Conservation (phyloP, 2,329 filamentous ascomycete genomes). For the Neurospora crassa region DNA sequence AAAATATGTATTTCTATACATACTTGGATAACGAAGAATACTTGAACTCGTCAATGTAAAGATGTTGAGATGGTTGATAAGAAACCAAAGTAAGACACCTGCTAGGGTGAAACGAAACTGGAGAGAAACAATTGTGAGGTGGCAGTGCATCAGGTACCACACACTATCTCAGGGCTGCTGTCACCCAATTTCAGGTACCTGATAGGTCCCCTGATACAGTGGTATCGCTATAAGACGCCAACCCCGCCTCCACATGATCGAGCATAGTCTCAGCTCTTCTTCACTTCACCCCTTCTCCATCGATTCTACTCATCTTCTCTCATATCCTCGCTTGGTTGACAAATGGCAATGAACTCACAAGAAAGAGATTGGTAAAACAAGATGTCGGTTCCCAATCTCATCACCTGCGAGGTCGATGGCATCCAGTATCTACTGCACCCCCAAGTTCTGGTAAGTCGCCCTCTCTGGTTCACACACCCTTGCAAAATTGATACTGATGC, state of each 20-base stretch:
- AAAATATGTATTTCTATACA: too few relatives aligned
- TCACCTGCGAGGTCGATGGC: constrained; percentile 27
- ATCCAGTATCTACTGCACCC: constrained; percentile 31
- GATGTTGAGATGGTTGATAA: not conserved
- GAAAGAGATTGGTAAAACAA: not conserved
- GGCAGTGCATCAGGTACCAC: not conserved
- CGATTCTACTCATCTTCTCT: not conserved
- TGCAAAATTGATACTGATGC: not conserved
- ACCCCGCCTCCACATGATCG: not conserved
- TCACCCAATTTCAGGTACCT: not conserved
- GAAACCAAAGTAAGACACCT: not conserved
- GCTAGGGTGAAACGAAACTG: not conserved
- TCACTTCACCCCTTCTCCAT: not conserved
- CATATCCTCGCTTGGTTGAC: fast-evolving
- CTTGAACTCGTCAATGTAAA: not conserved
- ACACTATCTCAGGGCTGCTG: not conserved
- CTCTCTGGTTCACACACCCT: not conserved
- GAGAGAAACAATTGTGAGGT: not conserved
- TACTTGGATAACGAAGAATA: too few relatives aligned
- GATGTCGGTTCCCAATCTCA: not conserved
- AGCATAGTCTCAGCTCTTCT: not conserved
- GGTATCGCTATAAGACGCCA: not conserved
- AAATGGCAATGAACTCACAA: not conserved
- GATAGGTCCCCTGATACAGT: not conserved
- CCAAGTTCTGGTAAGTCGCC: constrained; percentile 23